Evolutionary conservation across 2,329 filamentous ascomycete genomes (phyloP), one percentile per base, ranked within the genome.

Genomic region (Phialophora chinensis): DNA sequence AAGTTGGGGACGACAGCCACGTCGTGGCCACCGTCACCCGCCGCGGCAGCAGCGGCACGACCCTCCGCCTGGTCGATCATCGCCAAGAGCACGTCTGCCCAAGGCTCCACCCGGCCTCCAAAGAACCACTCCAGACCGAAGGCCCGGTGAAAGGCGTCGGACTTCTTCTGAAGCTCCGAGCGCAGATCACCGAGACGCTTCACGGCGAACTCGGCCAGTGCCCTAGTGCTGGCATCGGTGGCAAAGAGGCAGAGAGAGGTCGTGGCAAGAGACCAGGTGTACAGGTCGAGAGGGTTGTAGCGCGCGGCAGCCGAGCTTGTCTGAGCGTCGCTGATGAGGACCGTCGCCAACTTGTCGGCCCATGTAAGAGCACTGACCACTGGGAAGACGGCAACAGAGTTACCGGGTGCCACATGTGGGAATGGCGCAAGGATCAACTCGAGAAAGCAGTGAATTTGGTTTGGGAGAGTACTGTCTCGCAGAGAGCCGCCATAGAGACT

Each of bases 201-300:
- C 7, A 47, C 31, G 4, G 69, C 63, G 27, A 56, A 47, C 6
- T 61, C 53, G 38, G 25, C 58, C 23, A 65, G 20, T 17, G 35
- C 31, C 31, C 47, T 52, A 17, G 23, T 33, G 17, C 17, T 60
- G 17, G 58, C 44, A 23, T 66, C 54, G 54, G 47, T 35, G 7
- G 56, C 50, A 29, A 67, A 59, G 38, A 68, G 67, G 44, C 65
- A 65, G 20, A 68, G 60, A 47, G 69, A 67, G 54, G 68, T 62
- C 20, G 66, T 62, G 3, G 66, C 53, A 8, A 69, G 27, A 17
- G 69, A 65, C 50, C 57, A 68, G 33, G 56, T 57, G 60, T 66
- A 62, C 11, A 68, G 42, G 35, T 69, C 62, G 29, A 71, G 47
- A 11, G 69, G 69, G 23, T 67, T 70, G 62, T 61, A 69, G 20